Conservation (phyloP, 176 grass and related monocot species). For the Thalia dealbata region DNA sequence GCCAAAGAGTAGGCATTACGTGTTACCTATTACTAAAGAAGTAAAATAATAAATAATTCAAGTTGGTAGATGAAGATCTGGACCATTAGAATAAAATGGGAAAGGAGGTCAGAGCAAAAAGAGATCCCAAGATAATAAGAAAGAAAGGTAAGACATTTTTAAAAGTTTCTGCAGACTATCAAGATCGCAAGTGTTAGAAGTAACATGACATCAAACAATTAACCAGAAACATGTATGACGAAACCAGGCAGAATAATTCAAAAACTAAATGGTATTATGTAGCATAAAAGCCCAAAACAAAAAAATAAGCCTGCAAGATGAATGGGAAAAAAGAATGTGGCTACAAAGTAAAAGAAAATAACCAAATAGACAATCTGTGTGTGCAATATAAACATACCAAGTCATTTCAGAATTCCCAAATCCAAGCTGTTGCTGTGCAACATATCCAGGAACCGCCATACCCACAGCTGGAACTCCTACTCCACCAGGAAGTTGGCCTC, state of each 20-base stretch:
- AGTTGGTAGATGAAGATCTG: not conserved
- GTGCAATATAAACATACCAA: conserved; percentile 40
- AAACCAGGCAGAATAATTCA: not conserved
- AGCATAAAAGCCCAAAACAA: not conserved
- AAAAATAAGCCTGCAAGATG: not conserved
- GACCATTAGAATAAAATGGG: not conserved
- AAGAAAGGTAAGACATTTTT: not conserved
- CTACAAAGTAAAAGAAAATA: not conserved
- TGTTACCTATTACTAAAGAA: not conserved
- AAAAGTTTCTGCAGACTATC: not conserved
- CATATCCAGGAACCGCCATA: conserved; percentile 95
- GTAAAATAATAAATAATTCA: not conserved
- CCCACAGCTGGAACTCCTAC: conserved; percentile 74
- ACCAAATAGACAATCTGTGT: not conserved
- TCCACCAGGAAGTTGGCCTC: conserved; percentile 58
- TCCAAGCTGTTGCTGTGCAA: conserved; percentile 78
- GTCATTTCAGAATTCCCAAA: conserved; percentile 90
- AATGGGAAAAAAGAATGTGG: not conserved
- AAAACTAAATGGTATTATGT: not conserved
- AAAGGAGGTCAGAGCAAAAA: not conserved
- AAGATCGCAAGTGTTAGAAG: not conserved
- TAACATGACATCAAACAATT: not conserved
- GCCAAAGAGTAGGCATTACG: not conserved
- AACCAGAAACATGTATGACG: not conserved
- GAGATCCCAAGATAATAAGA: not conserved